Conservation (phyloP, 805 yeast species). For the Yarrowia osloensis region DNA sequence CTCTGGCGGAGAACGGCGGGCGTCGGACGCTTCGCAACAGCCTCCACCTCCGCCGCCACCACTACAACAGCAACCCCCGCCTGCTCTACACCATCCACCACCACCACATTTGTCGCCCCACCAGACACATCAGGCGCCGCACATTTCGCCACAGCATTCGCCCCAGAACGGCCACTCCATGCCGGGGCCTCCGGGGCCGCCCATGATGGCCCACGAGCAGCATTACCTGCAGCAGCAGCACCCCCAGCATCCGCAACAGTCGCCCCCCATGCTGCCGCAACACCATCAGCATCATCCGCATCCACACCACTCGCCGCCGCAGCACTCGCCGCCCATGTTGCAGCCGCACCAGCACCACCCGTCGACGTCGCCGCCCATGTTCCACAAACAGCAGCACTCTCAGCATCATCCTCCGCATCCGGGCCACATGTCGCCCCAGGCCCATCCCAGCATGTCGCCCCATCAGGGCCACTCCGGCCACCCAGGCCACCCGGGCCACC, state of each 20-base stretch:
- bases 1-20: constrained; percentile 27
- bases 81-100: not conserved
- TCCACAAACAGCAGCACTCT: not conserved
- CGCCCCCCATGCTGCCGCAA: not conserved
- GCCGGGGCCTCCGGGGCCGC: not conserved
- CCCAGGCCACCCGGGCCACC: not conserved
- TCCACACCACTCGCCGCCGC: constrained; percentile 24
- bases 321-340: constrained; percentile 20
- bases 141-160: constrained; percentile 16
- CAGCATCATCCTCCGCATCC: not conserved
- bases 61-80: not conserved
- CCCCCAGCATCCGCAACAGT: not conserved
- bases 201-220: constrained; percentile 11
- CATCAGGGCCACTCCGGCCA: not conserved
- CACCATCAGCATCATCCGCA: not conserved
- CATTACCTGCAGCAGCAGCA: constrained; percentile 6
- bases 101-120: constrained; percentile 7
- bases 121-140: not conserved
- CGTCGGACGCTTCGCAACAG: constrained; percentile 7
- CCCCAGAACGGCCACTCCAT: constrained; percentile 14
- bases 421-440: not conserved
- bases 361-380: constrained; percentile 1
- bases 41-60: not conserved
- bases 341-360: constrained; percentile 5
- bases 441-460: not conserved